These are phyloP conservation scores for Syzygium oleosum DNA, from an alignment of 345 rosid genomes.

Conservation along the genomic window DNA sequence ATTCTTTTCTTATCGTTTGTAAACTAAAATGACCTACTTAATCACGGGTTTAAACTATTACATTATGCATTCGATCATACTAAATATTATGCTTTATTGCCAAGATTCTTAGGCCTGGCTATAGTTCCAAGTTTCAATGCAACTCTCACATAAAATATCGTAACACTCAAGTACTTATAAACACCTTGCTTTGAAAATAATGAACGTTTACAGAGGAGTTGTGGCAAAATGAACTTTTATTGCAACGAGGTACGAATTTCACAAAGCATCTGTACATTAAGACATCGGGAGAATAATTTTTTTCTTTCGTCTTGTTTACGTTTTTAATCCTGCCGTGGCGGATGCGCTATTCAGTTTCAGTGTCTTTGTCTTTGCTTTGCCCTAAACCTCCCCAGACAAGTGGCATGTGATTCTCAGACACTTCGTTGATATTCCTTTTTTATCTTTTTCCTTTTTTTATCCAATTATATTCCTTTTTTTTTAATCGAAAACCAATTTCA, in stretches of 20 bases:
- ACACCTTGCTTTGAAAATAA: no score
- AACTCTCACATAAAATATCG: neutral
- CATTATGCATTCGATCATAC: no score
- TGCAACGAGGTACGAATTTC: neutral
- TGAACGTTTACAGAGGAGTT: neutral
- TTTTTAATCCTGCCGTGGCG: neutral
- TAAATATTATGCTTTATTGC: no score
- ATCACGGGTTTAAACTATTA: no score
- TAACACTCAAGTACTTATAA: neutral
- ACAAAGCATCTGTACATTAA: neutral
- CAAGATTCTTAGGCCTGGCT: no score
- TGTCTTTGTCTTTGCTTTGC: neutral
- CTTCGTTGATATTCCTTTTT: neutral
- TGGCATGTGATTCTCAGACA: neutral
- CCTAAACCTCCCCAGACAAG: neutral
- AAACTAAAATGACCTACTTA: no score
- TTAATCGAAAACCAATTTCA: neutral
- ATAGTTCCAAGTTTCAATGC: neutral
- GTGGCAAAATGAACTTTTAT: neutral
- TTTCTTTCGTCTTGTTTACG: neutral
- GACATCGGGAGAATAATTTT: neutral
- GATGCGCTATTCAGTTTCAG: neutral
- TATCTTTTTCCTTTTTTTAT: neutral
- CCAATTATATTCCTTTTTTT: neutral
- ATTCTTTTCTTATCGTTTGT: no score